Evolutionary conservation across 179 eudicot species (phyloP).

Genomic region (Vitellaria paradoxa): DNA sequence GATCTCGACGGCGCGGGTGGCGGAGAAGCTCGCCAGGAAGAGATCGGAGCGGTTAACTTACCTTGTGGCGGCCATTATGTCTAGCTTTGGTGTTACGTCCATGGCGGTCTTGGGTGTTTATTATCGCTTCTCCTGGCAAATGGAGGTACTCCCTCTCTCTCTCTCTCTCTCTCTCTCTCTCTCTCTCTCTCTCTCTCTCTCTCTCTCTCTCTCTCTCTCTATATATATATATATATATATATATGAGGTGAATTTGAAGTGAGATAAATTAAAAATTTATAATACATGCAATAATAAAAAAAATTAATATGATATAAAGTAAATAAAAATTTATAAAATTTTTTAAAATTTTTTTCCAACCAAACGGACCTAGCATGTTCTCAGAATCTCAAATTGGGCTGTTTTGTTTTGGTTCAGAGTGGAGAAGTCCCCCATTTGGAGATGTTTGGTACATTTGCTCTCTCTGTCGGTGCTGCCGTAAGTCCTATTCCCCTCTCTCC

Average conservation of each 20-base stretch:
- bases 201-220: too few relatives aligned
- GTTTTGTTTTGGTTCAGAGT: constrained; percentile 50
- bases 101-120: constrained; percentile 88
- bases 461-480: constrained; percentile 95
- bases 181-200: too few relatives aligned
- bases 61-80: constrained; percentile 85
- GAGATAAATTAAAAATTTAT: too few relatives aligned
- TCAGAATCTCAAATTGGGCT: constrained; percentile 11
- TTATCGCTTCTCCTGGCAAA: constrained; percentile 83
- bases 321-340: too few relatives aligned
- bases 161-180: too few relatives aligned
- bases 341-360: too few relatives aligned
- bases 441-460: constrained; percentile 92
- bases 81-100: constrained; percentile 78
- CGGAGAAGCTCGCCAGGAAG: constrained; percentile 63
- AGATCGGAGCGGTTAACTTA: constrained; percentile 84
- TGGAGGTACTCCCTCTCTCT: too few relatives aligned
- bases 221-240: too few relatives aligned
- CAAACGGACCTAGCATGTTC: neutral
- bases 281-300: too few relatives aligned
- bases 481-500: constrained; percentile 29
- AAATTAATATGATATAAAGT: too few relatives aligned
- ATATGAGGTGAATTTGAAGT: too few relatives aligned
- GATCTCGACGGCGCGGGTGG: constrained; percentile 36
- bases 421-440: constrained; percentile 79